Conservation (phyloP, 441 rosid genomes). For the Monsonia emarginata region DNA sequence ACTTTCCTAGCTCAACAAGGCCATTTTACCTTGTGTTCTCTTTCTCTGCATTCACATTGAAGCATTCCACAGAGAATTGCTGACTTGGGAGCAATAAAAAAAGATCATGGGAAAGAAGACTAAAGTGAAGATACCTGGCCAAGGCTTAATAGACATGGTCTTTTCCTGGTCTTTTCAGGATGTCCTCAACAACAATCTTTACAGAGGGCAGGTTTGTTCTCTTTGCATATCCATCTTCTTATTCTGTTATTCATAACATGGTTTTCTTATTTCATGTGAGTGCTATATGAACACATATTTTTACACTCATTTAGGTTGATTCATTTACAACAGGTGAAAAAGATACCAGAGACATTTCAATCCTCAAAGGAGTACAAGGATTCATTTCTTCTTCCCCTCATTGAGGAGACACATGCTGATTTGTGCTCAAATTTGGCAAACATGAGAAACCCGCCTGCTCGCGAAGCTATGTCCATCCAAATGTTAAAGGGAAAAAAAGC, state of each 20-base stretch:
- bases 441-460: neutral
- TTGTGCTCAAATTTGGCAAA: neutral
- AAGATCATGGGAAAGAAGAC: neutral
- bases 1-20: too few relatives aligned
- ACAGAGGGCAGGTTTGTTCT: neutral
- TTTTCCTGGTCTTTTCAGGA: neutral
- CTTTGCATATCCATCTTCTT: neutral
- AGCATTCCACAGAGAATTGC: neutral
- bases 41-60: neutral
- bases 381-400: conserved; percentile 19
- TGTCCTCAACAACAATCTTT: neutral
- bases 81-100: neutral
- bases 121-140: neutral
- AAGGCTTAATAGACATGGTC: neutral
- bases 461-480: neutral
- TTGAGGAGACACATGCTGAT: conserved; percentile 22
- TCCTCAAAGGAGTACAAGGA: conserved; percentile 9
- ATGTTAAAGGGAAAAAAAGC: neutral
- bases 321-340: conserved; percentile 20
- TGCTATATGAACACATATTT: neutral
- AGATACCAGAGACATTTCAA: conserved; percentile 19
- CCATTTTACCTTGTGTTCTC: too few relatives aligned
- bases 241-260: neutral
- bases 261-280: neutral
- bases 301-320: too few relatives aligned